Conservation (phyloP, 2,329 filamentous ascomycete species). For the Penicillium sp. region DNA sequence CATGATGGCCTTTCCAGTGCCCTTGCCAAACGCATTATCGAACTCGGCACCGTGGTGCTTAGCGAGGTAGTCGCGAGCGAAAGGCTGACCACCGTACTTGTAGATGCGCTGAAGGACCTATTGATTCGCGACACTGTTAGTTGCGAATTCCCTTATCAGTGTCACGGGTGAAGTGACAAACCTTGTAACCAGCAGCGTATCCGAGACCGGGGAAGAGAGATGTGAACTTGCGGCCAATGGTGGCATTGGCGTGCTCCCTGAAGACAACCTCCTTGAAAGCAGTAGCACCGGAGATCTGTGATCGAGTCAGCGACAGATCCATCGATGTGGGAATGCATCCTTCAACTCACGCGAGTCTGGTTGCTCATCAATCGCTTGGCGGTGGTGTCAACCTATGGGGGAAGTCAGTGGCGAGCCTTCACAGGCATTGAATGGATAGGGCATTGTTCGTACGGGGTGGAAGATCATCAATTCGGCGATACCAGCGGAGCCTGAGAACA, state of each 20-base stretch:
- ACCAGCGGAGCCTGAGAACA: slow-evolving; percentile 74
- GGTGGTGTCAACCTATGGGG: slow-evolving; percentile 83
- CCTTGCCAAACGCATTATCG: slow-evolving; percentile 88
- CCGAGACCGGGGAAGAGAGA: slow-evolving; percentile 96
- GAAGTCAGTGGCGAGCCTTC: slow-evolving; percentile 23
- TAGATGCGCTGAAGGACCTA: slow-evolving; percentile 91
- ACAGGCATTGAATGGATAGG: neutral
- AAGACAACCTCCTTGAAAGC: slow-evolving; percentile 92
- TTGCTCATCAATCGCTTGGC: slow-evolving; percentile 99
- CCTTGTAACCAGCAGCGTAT: slow-evolving; percentile 97
- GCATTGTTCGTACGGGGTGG: slow-evolving; percentile 68
- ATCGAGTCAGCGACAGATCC: slow-evolving; percentile 6
- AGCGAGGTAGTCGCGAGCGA: slow-evolving; percentile 85
- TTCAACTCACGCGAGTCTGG: slow-evolving; percentile 66
- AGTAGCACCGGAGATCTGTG: slow-evolving; percentile 57
- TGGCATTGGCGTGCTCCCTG: slow-evolving; percentile 77
- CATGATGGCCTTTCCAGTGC: slow-evolving; percentile 97
- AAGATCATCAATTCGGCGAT: slow-evolving; percentile 92
- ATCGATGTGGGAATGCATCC: slow-evolving; percentile 1
- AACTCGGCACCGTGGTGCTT: slow-evolving; percentile 80
- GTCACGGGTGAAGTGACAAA: slow-evolving; percentile 34
- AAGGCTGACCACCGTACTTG: slow-evolving; percentile 97
- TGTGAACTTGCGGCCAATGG: slow-evolving; percentile 77
- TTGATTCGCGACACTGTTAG: slow-evolving; percentile 14
- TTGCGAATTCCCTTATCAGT: neutral